These are phyloP conservation scores for Crepidotus variabilis DNA, from an alignment of 768 basidiomycete species.

Conservation along the genomic window DNA sequence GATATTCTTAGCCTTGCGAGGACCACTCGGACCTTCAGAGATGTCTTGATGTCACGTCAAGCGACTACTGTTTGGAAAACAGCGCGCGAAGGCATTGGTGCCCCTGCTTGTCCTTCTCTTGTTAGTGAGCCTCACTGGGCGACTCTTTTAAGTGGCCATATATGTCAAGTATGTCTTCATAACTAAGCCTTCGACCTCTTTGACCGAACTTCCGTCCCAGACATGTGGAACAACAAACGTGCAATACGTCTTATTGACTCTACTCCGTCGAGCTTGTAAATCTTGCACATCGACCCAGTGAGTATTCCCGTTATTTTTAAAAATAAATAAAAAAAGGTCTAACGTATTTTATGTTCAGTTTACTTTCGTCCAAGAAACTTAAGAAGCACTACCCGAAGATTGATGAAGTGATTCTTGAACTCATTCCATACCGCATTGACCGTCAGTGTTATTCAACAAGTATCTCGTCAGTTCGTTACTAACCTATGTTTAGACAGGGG, in stretches of 20 bases:
- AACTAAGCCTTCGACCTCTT: not conserved
- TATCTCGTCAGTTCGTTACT: not conserved
- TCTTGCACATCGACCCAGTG: not conserved
- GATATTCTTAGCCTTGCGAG: constrained; percentile 21
- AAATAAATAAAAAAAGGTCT: not conserved
- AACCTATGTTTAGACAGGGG: not conserved
- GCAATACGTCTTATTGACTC: not conserved
- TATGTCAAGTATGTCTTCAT: not conserved
- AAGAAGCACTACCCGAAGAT: too few species aligned
- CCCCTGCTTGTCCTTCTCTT: constrained; percentile 19
- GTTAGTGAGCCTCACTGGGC: constrained; percentile 25
- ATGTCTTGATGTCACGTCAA: constrained; percentile 12
- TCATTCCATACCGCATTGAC: not conserved
- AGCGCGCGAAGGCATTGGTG: constrained; percentile 11
- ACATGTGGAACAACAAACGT: not conserved
- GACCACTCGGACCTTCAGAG: constrained; percentile 18
- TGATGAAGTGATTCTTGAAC: not conserved
- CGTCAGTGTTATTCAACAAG: not conserved
- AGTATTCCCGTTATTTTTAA: not conserved
- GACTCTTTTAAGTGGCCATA: constrained; percentile 1
- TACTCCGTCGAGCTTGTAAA: not conserved
- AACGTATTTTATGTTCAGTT: too few species aligned
- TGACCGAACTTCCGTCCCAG: too few species aligned
- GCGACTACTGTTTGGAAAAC: constrained; percentile 22
- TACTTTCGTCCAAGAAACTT: too few species aligned